Evolutionary conservation across 2,329 filamentous ascomycete species (phyloP).

Genomic region (Exophiala oligosperma): DNA sequence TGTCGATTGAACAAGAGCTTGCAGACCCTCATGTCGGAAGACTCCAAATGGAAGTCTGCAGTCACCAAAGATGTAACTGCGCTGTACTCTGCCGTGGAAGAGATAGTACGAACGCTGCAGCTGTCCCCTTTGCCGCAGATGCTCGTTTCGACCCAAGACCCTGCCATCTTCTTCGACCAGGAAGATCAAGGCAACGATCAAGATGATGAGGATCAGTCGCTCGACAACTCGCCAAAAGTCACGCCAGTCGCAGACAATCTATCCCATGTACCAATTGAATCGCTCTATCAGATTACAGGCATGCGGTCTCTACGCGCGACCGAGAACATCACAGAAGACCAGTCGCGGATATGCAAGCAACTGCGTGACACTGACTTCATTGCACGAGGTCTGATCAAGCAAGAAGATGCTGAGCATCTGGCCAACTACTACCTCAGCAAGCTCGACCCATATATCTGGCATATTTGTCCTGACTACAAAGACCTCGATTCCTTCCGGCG

Average conservation of each 20-base stretch:
- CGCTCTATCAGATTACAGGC: slow-evolving; percentile 38
- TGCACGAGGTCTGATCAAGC: slow-evolving; percentile 47
- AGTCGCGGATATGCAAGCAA: slow-evolving; percentile 35
- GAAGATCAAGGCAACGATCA: slow-evolving; percentile 46
- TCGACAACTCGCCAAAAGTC: slow-evolving; percentile 38
- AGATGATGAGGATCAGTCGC: slow-evolving; percentile 44
- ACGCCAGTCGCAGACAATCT: slow-evolving; percentile 30
- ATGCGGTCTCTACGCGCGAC: slow-evolving; percentile 33
- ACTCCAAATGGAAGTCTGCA: slow-evolving; percentile 45
- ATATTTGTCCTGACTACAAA: slow-evolving; percentile 48
- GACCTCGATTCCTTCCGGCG: slow-evolving; percentile 48
- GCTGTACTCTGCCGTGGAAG: slow-evolving; percentile 32
- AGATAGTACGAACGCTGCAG: slow-evolving; percentile 40
- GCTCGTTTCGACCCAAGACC: slow-evolving; percentile 33
- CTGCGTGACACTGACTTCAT: slow-evolving; percentile 50
- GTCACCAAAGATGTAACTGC: slow-evolving; percentile 35
- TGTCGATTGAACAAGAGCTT: slow-evolving; percentile 55
- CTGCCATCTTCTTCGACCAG: slow-evolving; percentile 33
- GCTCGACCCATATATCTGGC: slow-evolving; percentile 51
- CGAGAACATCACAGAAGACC: slow-evolving; percentile 32
- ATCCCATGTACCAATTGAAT: slow-evolving; percentile 39
- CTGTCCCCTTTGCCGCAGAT: slow-evolving; percentile 40
- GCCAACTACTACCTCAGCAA: slow-evolving; percentile 44
- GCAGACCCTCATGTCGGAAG: slow-evolving; percentile 50
- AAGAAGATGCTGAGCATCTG: slow-evolving; percentile 44